Conservation (phyloP, 441 rosid species). For the Adansonia madagascariensis region DNA sequence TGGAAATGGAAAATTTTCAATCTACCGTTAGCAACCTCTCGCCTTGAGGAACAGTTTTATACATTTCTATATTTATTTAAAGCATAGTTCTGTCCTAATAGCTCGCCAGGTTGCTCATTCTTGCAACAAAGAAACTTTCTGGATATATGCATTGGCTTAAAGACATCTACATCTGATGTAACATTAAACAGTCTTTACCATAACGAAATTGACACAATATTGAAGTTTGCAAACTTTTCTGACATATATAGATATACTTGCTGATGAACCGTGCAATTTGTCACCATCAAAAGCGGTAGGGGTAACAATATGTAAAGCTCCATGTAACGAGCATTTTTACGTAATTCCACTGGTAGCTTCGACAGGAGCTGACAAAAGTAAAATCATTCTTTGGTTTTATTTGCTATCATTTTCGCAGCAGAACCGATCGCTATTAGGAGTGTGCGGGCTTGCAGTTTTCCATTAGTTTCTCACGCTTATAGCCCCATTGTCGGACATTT, state of each 20-base stretch:
- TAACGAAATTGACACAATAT: slow-evolving; percentile 6
- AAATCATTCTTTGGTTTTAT: neutral
- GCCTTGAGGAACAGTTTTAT: neutral
- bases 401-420: neutral
- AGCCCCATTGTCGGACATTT: neutral
- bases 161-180: slow-evolving; percentile 6
- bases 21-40: neutral
- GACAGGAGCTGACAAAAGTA: neutral
- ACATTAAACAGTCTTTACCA: neutral
- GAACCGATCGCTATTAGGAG: neutral
- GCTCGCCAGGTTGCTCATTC: slow-evolving; percentile 1
- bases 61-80: neutral
- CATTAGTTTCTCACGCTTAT: neutral
- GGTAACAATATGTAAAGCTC: neutral
- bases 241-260: neutral
- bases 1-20: neutral
- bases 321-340: neutral
- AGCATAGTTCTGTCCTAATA: neutral
- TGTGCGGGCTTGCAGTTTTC: neutral
- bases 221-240: slow-evolving; percentile 17
- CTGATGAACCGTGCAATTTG: neutral
- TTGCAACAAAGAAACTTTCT: slow-evolving; percentile 15
- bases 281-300: neutral
- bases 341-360: neutral
- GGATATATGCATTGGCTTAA: slow-evolving; percentile 4